These are phyloP conservation scores for Leptographium wingfieldii DNA, from an alignment of 2,329 filamentous ascomycete species.

Conservation along the genomic window DNA sequence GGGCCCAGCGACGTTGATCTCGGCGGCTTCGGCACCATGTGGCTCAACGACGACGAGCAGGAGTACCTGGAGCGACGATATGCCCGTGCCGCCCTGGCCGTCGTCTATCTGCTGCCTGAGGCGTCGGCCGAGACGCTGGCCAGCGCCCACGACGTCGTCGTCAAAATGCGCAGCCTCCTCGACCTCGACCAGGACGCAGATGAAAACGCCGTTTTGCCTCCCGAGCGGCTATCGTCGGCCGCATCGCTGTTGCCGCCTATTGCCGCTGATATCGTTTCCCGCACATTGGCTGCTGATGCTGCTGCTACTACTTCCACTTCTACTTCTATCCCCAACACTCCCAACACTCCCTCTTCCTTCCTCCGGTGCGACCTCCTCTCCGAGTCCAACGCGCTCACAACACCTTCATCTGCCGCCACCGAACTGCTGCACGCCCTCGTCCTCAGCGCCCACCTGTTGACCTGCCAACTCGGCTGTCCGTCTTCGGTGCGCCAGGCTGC, in stretches of 20 bases:
- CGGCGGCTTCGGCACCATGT: constrained; percentile 42
- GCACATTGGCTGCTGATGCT: background rate
- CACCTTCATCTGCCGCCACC: constrained; percentile 41
- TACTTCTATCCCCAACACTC: background rate
- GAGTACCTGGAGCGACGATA: constrained; percentile 50
- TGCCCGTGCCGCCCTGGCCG: constrained; percentile 53
- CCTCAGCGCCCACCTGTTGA: constrained; percentile 44
- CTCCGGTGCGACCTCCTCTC: constrained; percentile 43
- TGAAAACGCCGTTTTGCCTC: background rate
- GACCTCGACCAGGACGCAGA: constrained; percentile 27
- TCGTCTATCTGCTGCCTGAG: constrained; percentile 53
- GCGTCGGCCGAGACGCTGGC: constrained; percentile 44
- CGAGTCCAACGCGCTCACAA: constrained; percentile 51
- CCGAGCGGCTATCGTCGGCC: constrained; percentile 26
- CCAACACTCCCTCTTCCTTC: constrained; percentile 13
- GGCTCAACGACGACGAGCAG: constrained; percentile 48
- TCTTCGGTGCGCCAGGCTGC: constrained; percentile 41
- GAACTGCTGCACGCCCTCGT: constrained; percentile 51
- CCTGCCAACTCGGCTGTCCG: constrained; percentile 26
- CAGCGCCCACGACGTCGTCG: constrained; percentile 47
- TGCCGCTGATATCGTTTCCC: constrained; percentile 3
- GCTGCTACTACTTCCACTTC: background rate
- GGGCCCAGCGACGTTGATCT: constrained; percentile 60
- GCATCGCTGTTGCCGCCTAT: constrained; percentile 32
- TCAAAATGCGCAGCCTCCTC: constrained; percentile 45